phyloP scores from a whole-genome alignment of 1,284 basidiomycete genomes.

The Anthracocystis walkeri region DNA sequence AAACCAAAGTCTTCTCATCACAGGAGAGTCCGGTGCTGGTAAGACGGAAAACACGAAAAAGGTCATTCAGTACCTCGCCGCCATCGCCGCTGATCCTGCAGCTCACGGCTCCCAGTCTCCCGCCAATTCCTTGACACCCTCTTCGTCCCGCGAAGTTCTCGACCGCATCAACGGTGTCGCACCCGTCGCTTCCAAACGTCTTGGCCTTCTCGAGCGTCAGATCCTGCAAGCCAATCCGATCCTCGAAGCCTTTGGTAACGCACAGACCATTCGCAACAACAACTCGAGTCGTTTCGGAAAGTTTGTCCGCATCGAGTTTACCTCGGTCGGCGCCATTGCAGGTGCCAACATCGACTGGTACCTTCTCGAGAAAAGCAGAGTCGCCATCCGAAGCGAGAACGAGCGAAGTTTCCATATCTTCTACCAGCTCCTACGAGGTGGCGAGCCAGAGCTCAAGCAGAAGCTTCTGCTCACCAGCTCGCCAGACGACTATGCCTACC shows the following conservation, averaged over 20 bases:
- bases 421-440: slow-evolving; percentile 78
- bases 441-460: slow-evolving; percentile 70
- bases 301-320: slow-evolving; percentile 96
- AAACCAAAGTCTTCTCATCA: slow-evolving; percentile 97
- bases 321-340: slow-evolving; percentile 91
- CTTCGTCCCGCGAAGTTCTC: slow-evolving; percentile 57
- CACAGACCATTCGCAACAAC: slow-evolving; percentile 97
- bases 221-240: slow-evolving; percentile 98
- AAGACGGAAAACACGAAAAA: slow-evolving; percentile 99
- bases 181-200: slow-evolving; percentile 64
- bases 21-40: slow-evolving; percentile 98
- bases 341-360: slow-evolving; percentile 99
- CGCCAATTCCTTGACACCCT: slow-evolving; percentile 46
- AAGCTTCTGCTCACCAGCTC: slow-evolving; percentile 78
- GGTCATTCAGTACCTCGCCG: slow-evolving; percentile 98
- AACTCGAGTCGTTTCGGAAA: slow-evolving; percentile 98
- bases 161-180: slow-evolving; percentile 61
- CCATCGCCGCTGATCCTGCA: slow-evolving; percentile 79
- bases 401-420: slow-evolving; percentile 98
- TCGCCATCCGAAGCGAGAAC: slow-evolving; percentile 71
- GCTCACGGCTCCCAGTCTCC: slow-evolving; percentile 37
- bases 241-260: slow-evolving; percentile 97
- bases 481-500: slow-evolving; percentile 87
- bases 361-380: slow-evolving; percentile 94
- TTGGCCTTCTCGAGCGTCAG: slow-evolving; percentile 93